phyloP scores from a whole-genome alignment of 352 stramenopile genomes.

The Phytophthora citricola region DNA sequence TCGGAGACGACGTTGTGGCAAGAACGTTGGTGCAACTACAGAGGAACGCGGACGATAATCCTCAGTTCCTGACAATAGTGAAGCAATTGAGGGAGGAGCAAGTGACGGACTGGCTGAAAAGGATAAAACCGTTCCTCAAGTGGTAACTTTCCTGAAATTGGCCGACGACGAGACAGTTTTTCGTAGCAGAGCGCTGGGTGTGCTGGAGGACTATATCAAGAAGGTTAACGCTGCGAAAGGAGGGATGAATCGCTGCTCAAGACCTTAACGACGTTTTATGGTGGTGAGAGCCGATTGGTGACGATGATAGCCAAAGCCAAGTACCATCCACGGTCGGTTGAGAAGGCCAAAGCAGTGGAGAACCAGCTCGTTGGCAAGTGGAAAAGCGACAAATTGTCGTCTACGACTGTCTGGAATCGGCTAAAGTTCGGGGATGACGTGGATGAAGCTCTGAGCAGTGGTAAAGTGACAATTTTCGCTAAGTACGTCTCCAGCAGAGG shows the following conservation, averaged over 20 bases:
- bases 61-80: neutral
- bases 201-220: neutral
- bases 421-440: neutral
- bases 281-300: neutral
- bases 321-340: neutral
- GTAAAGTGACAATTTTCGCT: neutral
- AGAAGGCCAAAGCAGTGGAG: neutral
- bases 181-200: neutral
- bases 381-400: neutral
- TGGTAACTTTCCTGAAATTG: neutral
- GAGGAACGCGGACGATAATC: neutral
- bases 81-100: constrained; percentile 1
- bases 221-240: neutral
- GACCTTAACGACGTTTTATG: neutral
- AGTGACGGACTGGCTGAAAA: neutral
- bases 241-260: neutral
- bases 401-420: neutral
- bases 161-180: neutral
- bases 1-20: constrained; percentile 3
- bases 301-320: neutral
- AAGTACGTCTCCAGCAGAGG: neutral
- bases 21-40: neutral
- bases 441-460: neutral
- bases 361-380: neutral
- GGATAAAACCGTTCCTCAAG: neutral